A percentile compares a stretch with the other conserved stretches of the same genome.
Conservation (phyloP, 192 early-diverging fungal species). For the Pilobolus umbonatus region DNA sequence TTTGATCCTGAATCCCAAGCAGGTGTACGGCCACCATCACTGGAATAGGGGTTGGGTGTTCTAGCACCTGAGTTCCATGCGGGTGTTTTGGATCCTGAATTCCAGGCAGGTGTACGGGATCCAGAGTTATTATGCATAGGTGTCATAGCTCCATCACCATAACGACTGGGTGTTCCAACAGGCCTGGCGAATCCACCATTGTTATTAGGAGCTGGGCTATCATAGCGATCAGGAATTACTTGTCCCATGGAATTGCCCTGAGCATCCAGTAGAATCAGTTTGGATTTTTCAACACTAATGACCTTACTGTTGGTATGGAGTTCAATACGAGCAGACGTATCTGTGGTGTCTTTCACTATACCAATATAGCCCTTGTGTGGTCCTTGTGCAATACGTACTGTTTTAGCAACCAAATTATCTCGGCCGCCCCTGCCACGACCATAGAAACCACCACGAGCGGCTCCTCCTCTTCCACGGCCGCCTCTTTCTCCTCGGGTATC, state of each 20-base stretch:
- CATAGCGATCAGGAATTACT: constrained; percentile 22
- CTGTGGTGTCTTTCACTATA: constrained; percentile 84
- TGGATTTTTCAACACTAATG: constrained; percentile 74
- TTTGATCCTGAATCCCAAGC: constrained; percentile 58
- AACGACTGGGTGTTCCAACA: constrained; percentile 29
- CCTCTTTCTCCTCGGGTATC: constrained; percentile 20
- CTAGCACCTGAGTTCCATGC: constrained; percentile 47
- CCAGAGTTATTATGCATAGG: constrained; percentile 34
- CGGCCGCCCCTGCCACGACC: constrained; percentile 49
- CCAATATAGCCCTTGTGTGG: constrained; percentile 97
- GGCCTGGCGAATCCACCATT: constrained; percentile 23
- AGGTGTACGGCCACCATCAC: constrained; percentile 42
- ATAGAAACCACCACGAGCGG: constrained; percentile 49
- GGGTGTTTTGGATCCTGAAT: constrained; percentile 44
- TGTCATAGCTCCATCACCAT: constrained; percentile 42
- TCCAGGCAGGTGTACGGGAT: constrained; percentile 14
- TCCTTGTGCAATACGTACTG: constrained; percentile 79
- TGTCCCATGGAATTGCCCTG: constrained; percentile 49
- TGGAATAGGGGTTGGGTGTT: constrained; percentile 52
- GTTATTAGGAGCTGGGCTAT: constrained; percentile 18
- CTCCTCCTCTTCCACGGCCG: constrained; percentile 37
- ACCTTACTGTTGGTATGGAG: constrained; percentile 85
- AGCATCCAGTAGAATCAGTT: constrained; percentile 62
- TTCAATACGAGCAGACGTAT: constrained; percentile 75
- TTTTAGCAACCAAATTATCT: constrained; percentile 63